These are phyloP conservation scores for Pseudogymnoascus sp. DNA, from an alignment of 2,329 filamentous ascomycete genomes.

Conservation along the genomic window DNA sequence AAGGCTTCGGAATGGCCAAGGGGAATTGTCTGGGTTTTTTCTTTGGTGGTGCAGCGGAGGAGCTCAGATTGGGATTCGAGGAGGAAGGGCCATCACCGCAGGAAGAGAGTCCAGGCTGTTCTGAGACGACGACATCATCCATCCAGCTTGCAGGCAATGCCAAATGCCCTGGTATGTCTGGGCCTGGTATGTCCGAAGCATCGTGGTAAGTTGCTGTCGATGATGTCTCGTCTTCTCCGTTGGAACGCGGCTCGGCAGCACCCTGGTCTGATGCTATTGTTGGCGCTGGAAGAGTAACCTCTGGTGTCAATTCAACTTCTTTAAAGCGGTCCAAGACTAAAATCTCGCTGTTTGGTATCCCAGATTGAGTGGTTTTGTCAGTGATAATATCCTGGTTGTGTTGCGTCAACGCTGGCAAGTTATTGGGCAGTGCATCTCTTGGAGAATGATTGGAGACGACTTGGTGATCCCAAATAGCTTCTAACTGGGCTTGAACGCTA, in stretches of 20 bases:
- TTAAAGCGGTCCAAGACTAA: neutral
- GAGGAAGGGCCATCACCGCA: neutral
- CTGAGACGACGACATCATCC: neutral
- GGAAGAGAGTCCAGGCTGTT: neutral
- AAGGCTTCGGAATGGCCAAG: neutral
- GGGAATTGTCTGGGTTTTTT: neutral
- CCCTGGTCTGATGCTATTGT: neutral
- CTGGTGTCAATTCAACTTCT: neutral
- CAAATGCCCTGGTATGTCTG: neutral
- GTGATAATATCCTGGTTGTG: neutral
- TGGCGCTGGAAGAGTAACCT: neutral
- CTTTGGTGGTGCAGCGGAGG: neutral
- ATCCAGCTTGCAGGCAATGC: neutral
- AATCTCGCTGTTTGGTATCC: neutral
- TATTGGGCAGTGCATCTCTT: neutral
- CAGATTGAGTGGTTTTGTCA: neutral
- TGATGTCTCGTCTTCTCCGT: neutral
- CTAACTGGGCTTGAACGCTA: neutral
- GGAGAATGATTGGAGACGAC: neutral
- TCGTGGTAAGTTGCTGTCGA: neutral
- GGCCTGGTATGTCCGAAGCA: neutral
- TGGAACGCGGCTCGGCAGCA: neutral
- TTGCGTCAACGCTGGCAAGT: neutral
- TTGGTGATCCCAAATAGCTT: neutral
- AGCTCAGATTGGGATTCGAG: neutral